Conservation (phyloP, 2,329 filamentous ascomycete species). For the Neodidymelliopsis sp. region DNA sequence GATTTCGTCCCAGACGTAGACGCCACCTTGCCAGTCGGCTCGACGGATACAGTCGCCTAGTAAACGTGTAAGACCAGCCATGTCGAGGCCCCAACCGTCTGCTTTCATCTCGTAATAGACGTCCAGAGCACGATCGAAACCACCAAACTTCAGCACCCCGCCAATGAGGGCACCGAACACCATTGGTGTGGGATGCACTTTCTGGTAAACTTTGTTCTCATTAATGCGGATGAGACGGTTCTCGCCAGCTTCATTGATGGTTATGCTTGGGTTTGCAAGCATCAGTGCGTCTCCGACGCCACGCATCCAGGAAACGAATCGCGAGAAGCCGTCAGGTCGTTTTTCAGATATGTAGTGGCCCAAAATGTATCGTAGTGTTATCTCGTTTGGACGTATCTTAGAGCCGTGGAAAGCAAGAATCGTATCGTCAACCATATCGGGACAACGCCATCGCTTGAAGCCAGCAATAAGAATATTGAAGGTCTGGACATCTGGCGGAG, state of each 20-base stretch:
- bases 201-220: slow-evolving; percentile 50
- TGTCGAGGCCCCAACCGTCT: slow-evolving; percentile 57
- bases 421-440: slow-evolving; percentile 36
- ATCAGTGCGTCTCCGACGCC: slow-evolving; percentile 50
- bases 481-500: slow-evolving; percentile 71
- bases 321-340: slow-evolving; percentile 44
- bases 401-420: slow-evolving; percentile 44
- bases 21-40: slow-evolving; percentile 45
- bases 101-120: slow-evolving; percentile 53
- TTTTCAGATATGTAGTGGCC: slow-evolving; percentile 48
- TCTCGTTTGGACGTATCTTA: slow-evolving; percentile 56
- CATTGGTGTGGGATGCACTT: slow-evolving; percentile 53
- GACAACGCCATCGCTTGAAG: slow-evolving; percentile 55
- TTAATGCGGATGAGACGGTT: slow-evolving; percentile 35
- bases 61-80: slow-evolving; percentile 49
- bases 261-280: slow-evolving; percentile 50
- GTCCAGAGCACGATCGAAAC: slow-evolving; percentile 53
- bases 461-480: slow-evolving; percentile 75
- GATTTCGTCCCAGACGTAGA: slow-evolving; percentile 55
- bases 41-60: slow-evolving; percentile 52
- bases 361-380: slow-evolving; percentile 52
- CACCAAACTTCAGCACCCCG: slow-evolving; percentile 55
- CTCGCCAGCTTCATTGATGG: slow-evolving; percentile 43
- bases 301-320: slow-evolving; percentile 53
- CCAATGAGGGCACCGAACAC: slow-evolving; percentile 53